These are phyloP conservation scores for Plantago ovata DNA, from an alignment of 257 asterid species.

Conservation along the genomic window DNA sequence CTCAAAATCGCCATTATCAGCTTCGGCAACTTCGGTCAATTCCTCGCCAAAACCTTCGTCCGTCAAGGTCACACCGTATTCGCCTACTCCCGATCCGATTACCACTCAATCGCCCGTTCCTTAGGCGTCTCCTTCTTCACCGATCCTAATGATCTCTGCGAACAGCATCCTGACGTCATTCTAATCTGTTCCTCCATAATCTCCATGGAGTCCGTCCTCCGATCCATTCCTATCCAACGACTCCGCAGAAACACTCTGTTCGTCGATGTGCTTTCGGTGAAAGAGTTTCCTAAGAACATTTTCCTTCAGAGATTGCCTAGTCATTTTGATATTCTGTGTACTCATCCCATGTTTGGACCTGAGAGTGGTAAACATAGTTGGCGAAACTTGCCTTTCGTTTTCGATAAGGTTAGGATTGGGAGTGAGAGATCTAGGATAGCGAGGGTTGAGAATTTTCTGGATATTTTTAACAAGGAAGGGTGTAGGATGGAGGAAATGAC, in stretches of 20 bases:
- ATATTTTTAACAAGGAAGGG: constrained; percentile 70
- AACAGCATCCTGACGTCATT: constrained; percentile 81
- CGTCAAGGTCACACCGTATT: constrained; percentile 64
- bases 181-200: constrained; percentile 64
- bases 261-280: constrained; percentile 72
- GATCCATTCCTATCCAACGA: constrained; percentile 66
- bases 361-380: constrained; percentile 76
- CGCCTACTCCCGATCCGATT: constrained; percentile 58
- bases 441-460: constrained; percentile 52
- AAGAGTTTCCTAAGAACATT: constrained; percentile 67
- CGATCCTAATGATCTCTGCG: constrained; percentile 80
- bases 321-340: constrained; percentile 73
- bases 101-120: constrained; percentile 45
- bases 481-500: constrained; percentile 81
- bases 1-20: constrained; percentile 75
- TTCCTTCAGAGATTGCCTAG: constrained; percentile 51
- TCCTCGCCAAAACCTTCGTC: constrained; percentile 67
- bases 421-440: constrained; percentile 38
- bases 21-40: constrained; percentile 85
- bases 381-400: constrained; percentile 59
- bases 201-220: constrained; percentile 56
- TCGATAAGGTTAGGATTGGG: constrained; percentile 73
- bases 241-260: constrained; percentile 62
- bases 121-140: constrained; percentile 58
- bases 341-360: constrained; percentile 95